A percentile compares a stretch with the other conserved stretches of the same genome.
Evolutionary conservation across 495 filamentous ascomycete genomes (phyloP).

Genomic region (Trypethelium eluteriae): DNA sequence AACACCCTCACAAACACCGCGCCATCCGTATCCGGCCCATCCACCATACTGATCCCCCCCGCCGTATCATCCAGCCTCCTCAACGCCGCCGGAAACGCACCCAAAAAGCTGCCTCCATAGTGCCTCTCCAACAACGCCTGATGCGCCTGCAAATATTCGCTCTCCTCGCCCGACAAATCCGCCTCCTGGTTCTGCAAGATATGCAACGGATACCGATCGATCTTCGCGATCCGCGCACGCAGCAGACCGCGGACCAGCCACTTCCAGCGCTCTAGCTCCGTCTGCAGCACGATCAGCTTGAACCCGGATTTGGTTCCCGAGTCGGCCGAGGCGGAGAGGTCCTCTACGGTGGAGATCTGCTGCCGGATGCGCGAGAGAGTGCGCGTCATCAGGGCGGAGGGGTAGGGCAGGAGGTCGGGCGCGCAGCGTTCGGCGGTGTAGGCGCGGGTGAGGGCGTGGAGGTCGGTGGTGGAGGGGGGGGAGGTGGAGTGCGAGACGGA

Average conservation of each 20-base stretch:
- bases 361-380: slow-evolving; percentile 64
- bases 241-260: slow-evolving; percentile 81
- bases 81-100: slow-evolving; percentile 65
- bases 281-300: slow-evolving; percentile 87
- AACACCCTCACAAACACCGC: slow-evolving; percentile 81
- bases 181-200: slow-evolving; percentile 30
- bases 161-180: slow-evolving; percentile 63
- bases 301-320: slow-evolving; percentile 78
- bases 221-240: slow-evolving; percentile 79
- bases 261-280: slow-evolving; percentile 88
- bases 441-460: slow-evolving; percentile 80
- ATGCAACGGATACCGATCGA: slow-evolving; percentile 60
- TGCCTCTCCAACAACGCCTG: slow-evolving; percentile 73
- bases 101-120: slow-evolving; percentile 73
- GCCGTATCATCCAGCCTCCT: slow-evolving; percentile 82
- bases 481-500: slow-evolving; percentile 59
- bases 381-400: slow-evolving; percentile 60
- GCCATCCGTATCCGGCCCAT: slow-evolving; percentile 68
- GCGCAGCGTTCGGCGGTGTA: slow-evolving; percentile 89
- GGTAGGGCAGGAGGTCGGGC: slow-evolving; percentile 72
- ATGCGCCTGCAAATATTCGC: slow-evolving; percentile 71
- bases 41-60: slow-evolving; percentile 86
- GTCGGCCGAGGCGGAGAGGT: slow-evolving; percentile 38
- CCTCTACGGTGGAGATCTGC: slow-evolving; percentile 48
- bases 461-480: slow-evolving; percentile 60